Evolutionary conservation across 306 rosid species (phyloP).

Genomic region (Cyamopsis tetragonoloba): DNA sequence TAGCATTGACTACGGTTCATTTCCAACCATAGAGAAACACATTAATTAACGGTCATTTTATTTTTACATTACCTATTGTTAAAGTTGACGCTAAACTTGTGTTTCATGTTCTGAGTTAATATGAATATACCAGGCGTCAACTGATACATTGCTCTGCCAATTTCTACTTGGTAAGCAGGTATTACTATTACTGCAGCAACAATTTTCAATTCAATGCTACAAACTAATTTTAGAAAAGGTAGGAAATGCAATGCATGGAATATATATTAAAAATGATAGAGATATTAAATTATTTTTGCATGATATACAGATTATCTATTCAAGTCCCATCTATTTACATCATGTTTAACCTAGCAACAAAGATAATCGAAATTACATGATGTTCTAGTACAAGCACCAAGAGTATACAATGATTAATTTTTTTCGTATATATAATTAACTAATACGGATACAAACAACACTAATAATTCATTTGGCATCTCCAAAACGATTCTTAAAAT

Average conservation of each 20-base stretch:
- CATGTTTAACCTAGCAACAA: conserved; percentile 8
- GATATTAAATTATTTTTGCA: neutral
- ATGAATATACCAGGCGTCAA: neutral
- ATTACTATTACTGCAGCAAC: neutral
- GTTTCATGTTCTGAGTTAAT: neutral
- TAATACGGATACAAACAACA: neutral
- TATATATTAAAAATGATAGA: neutral
- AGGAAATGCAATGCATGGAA: neutral
- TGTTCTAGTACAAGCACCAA: neutral
- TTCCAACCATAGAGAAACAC: no score
- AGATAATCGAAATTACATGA: conserved; percentile 3
- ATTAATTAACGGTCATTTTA: no score
- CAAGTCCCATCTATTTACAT: conserved; percentile 23
- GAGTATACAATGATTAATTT: conserved; percentile 17
- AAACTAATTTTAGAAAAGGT: neutral
- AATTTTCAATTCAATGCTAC: neutral
- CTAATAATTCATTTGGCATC: neutral
- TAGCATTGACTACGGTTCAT: no score
- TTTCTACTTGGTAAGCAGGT: neutral
- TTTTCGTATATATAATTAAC: no score
- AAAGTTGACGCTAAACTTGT: no score
- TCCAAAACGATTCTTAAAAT: neutral
- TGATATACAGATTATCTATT: neutral
- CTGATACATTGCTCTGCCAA: neutral
- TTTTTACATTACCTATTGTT: no score